A percentile compares a stretch with the other conserved stretches of the same genome.
These are phyloP conservation scores for Wickerhamiella lipophila DNA, from an alignment of 805 yeast genomes.

Conservation along the genomic window DNA sequence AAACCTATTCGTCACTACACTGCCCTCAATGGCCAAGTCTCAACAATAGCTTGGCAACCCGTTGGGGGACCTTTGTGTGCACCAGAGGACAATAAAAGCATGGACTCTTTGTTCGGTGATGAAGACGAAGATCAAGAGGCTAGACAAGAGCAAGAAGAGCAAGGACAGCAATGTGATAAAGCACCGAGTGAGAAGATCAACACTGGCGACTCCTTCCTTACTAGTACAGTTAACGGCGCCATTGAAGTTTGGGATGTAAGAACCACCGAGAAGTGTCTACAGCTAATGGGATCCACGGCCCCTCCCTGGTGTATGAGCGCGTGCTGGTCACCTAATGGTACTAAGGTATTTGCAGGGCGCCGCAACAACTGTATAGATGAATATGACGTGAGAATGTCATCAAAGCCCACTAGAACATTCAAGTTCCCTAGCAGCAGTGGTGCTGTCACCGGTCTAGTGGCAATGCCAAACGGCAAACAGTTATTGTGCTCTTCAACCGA, in stretches of 20 bases:
- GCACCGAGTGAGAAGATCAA: constrained; percentile 18
- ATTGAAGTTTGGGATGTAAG: constrained; percentile 76
- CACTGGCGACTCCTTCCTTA: constrained; percentile 40
- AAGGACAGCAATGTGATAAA: constrained; percentile 20
- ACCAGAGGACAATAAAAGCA: constrained; percentile 21
- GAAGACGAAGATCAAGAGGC: constrained; percentile 28
- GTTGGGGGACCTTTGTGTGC: constrained; percentile 20
- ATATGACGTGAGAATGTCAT: constrained; percentile 27
- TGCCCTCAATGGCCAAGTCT: constrained; percentile 64
- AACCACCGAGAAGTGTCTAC: constrained; percentile 32
- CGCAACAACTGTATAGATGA: constrained; percentile 75
- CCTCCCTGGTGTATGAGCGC: constrained; percentile 91
- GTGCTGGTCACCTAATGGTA: constrained; percentile 79
- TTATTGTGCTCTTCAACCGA: constrained; percentile 81
- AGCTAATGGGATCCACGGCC: constrained; percentile 45
- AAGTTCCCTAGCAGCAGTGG: constrained; percentile 82
- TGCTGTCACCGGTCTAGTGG: constrained; percentile 66
- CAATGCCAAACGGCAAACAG: constrained; percentile 72
- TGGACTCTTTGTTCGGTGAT: constrained; percentile 49
- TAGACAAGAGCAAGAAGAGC: neutral
- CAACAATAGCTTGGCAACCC: constrained; percentile 50
- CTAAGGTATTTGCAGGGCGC: constrained; percentile 68
- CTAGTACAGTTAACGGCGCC: constrained; percentile 75
- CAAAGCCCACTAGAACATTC: constrained; percentile 45
- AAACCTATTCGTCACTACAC: constrained; percentile 35